Base-by-base conservation (phyloP, 768 basidiomycete species). In the Dendrothele bispora region DNA sequence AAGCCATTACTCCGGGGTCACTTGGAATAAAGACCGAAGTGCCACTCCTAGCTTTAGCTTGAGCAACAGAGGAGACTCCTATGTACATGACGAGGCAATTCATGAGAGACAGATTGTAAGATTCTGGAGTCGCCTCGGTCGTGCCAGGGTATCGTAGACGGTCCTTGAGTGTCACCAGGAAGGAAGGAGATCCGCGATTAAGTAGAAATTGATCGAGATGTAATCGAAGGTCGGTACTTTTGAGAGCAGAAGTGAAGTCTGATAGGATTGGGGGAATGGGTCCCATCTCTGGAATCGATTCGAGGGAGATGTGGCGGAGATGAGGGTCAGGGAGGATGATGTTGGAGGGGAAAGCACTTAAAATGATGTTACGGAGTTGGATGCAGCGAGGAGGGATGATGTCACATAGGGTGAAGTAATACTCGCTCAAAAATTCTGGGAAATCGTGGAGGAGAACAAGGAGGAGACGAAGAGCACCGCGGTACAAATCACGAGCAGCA, bases 391-490 rank as follows among this genome's bases (percentile, higher is more conserved):
- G 76, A 38, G 97, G 97, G 52, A 99, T 91, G 51, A 81, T 87
- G 54, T 98, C 95, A 61, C 93, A 92, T 26, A 99, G 83, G 35
- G 91, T 87, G 71, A 95, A 95, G 69, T 98, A 95, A 64, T 95
- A 93, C 71, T 95, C 93, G 65, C 87, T 91, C 52, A 98, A 77
- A 75, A 98, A 98, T 52, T 98, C 97, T 42, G 97, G 97, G 77
- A 98, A 98, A 69, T 98, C 97, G 67, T 99, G 95, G 17, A 99
- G 82, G 43, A 99, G 85, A 49, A 98, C 93, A 39, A 99, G 80
- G 39, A 99, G 82, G 25, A 99, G 78, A 28, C 95, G 84, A 38
- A 97, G 75, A 18, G 93, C 81, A 18, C 93, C 97, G 35, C 91
- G 84, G 73, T 95, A 98, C 35, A 99, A 79, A 53, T 91, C 88